These are phyloP conservation scores for Spathaspora boniae DNA, from an alignment of 805 yeast species.

Conservation along the genomic window DNA sequence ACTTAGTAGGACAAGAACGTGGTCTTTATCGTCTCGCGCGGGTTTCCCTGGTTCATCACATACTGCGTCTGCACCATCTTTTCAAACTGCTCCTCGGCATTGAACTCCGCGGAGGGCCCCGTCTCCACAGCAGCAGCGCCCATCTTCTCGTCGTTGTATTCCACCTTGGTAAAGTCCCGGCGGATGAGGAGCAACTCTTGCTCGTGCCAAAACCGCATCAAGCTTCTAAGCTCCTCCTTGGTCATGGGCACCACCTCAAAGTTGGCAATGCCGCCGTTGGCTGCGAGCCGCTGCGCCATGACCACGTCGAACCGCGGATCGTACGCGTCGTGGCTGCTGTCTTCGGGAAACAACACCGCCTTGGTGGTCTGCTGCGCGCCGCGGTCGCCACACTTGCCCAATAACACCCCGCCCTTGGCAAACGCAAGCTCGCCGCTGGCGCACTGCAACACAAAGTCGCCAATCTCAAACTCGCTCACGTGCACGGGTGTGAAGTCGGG, in stretches of 20 bases:
- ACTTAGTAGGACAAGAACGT: constrained; percentile 23
- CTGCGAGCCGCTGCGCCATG: constrained; percentile 47
- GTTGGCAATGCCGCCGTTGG: constrained; percentile 29
- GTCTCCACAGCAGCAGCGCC: too few relatives aligned
- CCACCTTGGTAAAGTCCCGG: constrained; percentile 28
- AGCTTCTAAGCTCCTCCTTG: constrained; percentile 27
- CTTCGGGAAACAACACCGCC: constrained; percentile 52
- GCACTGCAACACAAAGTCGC: constrained; percentile 51
- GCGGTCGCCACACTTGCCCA: constrained; percentile 59
- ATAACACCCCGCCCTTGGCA: constrained; percentile 58
- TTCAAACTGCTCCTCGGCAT: constrained; percentile 26
- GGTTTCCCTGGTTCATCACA: constrained; percentile 39
- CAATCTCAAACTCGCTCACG: constrained; percentile 61
- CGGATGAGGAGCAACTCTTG: constrained; percentile 32
- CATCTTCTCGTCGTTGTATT: constrained; percentile 11
- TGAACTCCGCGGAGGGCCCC: constrained; percentile 11
- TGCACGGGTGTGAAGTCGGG: constrained; percentile 53
- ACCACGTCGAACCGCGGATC: constrained; percentile 53
- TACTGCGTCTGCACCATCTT: constrained; percentile 25
- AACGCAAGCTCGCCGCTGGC: constrained; percentile 53
- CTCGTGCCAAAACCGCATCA: constrained; percentile 30
- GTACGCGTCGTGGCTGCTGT: constrained; percentile 19
- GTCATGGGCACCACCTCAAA: constrained; percentile 24
- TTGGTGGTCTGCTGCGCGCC: constrained; percentile 50
- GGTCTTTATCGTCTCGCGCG: constrained; percentile 32